These are phyloP conservation scores for Globisporangium solare DNA, from an alignment of 352 stramenopile species.

Conservation along the genomic window DNA sequence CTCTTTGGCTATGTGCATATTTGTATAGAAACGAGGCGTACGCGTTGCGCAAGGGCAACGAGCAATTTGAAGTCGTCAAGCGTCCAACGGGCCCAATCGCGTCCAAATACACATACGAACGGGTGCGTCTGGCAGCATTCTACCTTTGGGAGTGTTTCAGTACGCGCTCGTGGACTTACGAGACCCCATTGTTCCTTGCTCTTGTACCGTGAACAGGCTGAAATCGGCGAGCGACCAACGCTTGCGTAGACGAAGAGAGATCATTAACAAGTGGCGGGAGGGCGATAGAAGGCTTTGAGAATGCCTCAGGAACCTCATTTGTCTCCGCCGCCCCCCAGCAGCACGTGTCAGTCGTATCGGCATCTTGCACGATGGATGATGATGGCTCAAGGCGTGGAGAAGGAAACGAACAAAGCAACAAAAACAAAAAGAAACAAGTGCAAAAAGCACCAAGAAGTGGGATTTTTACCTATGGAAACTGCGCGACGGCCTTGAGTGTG, in stretches of 20 bases:
- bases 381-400: not conserved
- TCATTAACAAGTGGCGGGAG: not conserved
- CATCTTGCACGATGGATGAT: too few relatives aligned
- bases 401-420: constrained; percentile 6
- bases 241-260: constrained; percentile 27
- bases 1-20: not conserved
- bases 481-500: not conserved
- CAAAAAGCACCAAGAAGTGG: too few relatives aligned
- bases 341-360: too few relatives aligned
- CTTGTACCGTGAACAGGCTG: constrained; percentile 16
- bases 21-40: constrained; percentile 51
- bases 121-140: constrained; percentile 22
- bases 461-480: too few relatives aligned
- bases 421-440: not conserved
- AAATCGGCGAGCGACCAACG: constrained; percentile 60
- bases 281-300: too few relatives aligned
- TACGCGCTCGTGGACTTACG: not conserved
- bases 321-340: too few relatives aligned
- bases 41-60: constrained; percentile 42
- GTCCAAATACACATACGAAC: constrained; percentile 47
- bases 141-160: not conserved
- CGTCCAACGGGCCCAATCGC: constrained; percentile 39
- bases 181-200: too few relatives aligned
- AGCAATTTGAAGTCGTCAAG: constrained; percentile 36
- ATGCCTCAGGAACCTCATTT: too few relatives aligned